phyloP scores from a whole-genome alignment of 305 asterid genomes.

The Fraxinus albicans region DNA sequence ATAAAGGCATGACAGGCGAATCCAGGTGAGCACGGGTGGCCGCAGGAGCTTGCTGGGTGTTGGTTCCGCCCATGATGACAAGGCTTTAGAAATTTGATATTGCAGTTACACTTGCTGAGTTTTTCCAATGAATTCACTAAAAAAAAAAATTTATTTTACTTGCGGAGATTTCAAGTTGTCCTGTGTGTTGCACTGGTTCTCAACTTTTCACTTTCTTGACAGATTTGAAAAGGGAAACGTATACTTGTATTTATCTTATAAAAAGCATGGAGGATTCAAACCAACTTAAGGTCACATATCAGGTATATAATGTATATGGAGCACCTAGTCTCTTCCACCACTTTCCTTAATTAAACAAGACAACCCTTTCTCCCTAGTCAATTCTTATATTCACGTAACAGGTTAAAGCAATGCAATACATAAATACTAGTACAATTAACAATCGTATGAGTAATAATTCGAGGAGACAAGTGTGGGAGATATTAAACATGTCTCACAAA shows the following conservation, averaged over 20 bases:
- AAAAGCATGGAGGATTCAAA: neutral
- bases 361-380: neutral
- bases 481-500: neutral
- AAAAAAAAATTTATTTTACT: neutral
- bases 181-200: neutral
- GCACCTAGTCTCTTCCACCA: neutral
- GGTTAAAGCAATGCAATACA: neutral
- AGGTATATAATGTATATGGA: neutral
- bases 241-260: neutral
- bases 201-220: neutral
- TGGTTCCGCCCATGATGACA: neutral
- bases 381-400: neutral
- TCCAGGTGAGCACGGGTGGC: too few species aligned
- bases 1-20: neutral
- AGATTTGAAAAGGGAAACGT: neutral
- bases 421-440: neutral
- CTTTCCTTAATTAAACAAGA: neutral
- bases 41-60: too few species aligned
- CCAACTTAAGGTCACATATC: neutral
- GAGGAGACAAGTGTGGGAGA: neutral
- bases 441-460: neutral
- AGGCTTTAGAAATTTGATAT: neutral
- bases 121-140: neutral
- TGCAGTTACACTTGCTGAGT: neutral
- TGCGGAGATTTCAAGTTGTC: neutral